Evolutionary conservation across 352 stramenopile genomes (phyloP).

Genomic region (Phytophthora quininea): DNA sequence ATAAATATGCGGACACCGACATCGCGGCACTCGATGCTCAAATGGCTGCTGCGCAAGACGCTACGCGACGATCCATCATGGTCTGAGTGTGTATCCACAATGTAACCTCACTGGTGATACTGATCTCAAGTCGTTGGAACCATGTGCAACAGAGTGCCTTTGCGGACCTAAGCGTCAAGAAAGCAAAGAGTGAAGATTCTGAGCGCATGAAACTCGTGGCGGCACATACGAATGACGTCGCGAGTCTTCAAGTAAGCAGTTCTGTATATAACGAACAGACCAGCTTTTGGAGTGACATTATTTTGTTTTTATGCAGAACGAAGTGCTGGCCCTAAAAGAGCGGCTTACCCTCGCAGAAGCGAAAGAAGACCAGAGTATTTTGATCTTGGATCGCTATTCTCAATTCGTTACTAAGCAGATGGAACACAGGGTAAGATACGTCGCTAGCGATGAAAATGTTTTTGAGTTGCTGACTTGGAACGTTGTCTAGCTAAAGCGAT

Average conservation of each 20-base stretch:
- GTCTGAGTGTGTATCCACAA: not conserved
- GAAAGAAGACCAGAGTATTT: conserved; percentile 6
- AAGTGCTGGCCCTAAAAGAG: conserved; percentile 51
- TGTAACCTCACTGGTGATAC: not conserved
- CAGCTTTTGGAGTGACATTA: not conserved
- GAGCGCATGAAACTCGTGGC: conserved; percentile 58
- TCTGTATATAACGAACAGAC: too few relatives aligned
- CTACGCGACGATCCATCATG: conserved; percentile 40
- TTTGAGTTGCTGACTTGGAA: conserved; percentile 3
- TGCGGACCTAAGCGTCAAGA: conserved; percentile 28
- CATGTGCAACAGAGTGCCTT: conserved; percentile 28
- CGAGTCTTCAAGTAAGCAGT: conserved; percentile 44
- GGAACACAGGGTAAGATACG: conserved; percentile 24
- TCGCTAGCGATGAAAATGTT: not conserved
- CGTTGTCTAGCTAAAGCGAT: conserved; percentile 30
- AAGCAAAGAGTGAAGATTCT: conserved; percentile 30
- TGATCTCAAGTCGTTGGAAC: not conserved
- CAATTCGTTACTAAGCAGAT: conserved; percentile 29
- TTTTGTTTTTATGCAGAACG: conserved; percentile 25
- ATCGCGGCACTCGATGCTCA: conserved; percentile 36
- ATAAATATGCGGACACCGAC: conserved; percentile 16
- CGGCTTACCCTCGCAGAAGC: conserved; percentile 12
- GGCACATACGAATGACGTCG: conserved; percentile 47
- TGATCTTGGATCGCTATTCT: conserved; percentile 42
- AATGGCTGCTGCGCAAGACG: conserved; percentile 42